Evolutionary conservation across 371 early-diverging fungal genomes (phyloP).

Genomic region (Mortierella sp.): DNA sequence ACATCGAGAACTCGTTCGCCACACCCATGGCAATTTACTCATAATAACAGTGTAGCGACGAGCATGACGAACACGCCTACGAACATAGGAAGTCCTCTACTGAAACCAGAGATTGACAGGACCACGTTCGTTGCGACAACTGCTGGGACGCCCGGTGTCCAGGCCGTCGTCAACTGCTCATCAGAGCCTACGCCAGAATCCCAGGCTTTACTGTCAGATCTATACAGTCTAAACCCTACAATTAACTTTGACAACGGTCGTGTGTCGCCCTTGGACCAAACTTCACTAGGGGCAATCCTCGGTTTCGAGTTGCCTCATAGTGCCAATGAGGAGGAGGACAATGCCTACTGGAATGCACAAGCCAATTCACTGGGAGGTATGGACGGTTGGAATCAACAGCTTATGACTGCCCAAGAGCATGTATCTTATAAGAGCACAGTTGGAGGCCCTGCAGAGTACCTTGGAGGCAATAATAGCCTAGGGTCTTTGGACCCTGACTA

Average conservation of each 20-base stretch:
- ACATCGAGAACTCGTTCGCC: constrained; percentile 42
- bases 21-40: constrained; percentile 35
- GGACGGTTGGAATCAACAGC: constrained; percentile 57
- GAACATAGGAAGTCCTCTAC: constrained; percentile 32
- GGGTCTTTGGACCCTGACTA: constrained; percentile 46
- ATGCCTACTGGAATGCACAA: constrained; percentile 55
- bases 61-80: constrained; percentile 45
- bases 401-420: constrained; percentile 55
- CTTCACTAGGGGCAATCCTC: constrained; percentile 46
- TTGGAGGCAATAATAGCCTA: constrained; percentile 53
- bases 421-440: constrained; percentile 49
- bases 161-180: constrained; percentile 41
- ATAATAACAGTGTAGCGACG: constrained; percentile 44
- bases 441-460: constrained; percentile 44
- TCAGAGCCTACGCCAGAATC: constrained; percentile 46
- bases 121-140: not conserved
- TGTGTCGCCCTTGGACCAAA: constrained; percentile 45
- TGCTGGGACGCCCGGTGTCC: constrained; percentile 4
- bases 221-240: constrained; percentile 51
- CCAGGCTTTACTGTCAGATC: constrained; percentile 40
- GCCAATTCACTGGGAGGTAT: constrained; percentile 56
- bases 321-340: constrained; percentile 51
- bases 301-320: constrained; percentile 52
- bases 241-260: constrained; percentile 53
- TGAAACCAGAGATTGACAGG: constrained; percentile 38